Evolutionary conservation across 179 eudicot species (phyloP).

Genomic region (Silene noctiflora): DNA sequence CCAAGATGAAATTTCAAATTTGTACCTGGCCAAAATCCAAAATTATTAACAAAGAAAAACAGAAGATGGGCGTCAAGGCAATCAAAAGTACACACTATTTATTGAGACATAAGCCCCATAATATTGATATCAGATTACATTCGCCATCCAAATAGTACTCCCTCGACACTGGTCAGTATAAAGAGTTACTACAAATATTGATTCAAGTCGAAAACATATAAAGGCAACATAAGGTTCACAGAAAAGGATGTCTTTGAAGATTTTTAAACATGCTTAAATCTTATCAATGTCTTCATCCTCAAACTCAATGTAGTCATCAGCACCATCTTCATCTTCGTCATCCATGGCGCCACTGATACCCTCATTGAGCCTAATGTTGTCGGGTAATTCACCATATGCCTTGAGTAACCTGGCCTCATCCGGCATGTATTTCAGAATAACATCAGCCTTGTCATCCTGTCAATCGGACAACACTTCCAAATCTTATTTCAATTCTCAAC

Average conservation of each 20-base stretch:
- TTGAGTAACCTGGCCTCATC: constrained; percentile 70
- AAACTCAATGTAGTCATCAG: constrained; percentile 56
- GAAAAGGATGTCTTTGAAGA: no score
- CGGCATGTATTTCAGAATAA: constrained; percentile 85
- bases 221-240: constrained; percentile 17
- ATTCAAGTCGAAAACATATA: constrained; percentile 20
- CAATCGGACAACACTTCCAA: background rate
- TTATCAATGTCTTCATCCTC: constrained; percentile 77
- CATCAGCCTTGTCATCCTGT: constrained; percentile 92
- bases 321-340: constrained; percentile 55
- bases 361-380: constrained; percentile 61
- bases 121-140: constrained; percentile 9
- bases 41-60: no score
- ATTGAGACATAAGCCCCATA: constrained; percentile 18
- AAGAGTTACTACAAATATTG: constrained; percentile 17
- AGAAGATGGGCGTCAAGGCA: background rate
- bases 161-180: constrained; percentile 1
- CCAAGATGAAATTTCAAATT: no score
- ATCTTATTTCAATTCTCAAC: background rate
- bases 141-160: constrained; percentile 13
- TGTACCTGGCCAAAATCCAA: background rate
- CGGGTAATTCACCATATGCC: constrained; percentile 73
- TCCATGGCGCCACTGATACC: constrained; percentile 43
- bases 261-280: constrained; percentile 28
- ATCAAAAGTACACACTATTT: background rate